Evolutionary conservation across 805 yeast species (phyloP), one percentile per base, ranked within the genome.

Genomic region (Ogataea ramenticola): DNA sequence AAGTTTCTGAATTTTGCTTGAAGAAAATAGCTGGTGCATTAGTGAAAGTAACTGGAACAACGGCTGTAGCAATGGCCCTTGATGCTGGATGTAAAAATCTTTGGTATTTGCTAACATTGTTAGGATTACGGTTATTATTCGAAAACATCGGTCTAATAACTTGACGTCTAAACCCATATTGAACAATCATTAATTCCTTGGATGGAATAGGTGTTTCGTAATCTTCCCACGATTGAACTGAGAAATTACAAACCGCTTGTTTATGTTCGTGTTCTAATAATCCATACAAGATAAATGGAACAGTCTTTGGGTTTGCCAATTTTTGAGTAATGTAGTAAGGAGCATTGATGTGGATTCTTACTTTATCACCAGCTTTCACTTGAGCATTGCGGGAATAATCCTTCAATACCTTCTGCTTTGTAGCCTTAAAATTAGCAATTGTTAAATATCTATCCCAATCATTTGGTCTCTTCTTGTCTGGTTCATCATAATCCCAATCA

Each of bases 141-240:
- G 91, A 87, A 69, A 83, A 91, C 27, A 86, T 56, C 15, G 99
- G 99, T 44, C 80, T 71, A 42, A 91, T 83, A 14, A 77, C 72
- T 60, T 86, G 80, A 56, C 99, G 77, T 64, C 98, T 81, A 43
- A 91, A 86, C 22, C 99, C 99, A 58, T 89, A 90, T 66, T 93
- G 98, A 15, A 86, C 91, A 43, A 90, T 69, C 51, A 93, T 68
- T 27, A 80, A 65, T 39, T 86, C 95, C 53, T 83, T 82, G n/a
- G 95, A 78, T 40, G 89, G 84, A 45, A 93, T 74, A 29, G 98
- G 95, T 43, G 78, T 76, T 40, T 85, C 90, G 55, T 81, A 87
- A 51, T 85, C 95, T 64, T 91, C 95, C 90, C 96, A 89, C 27
- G 93, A 75, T 53, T 83, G 80, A 48, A 88, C 76, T 8, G 91